Percentiles rank a stretch among this genome's conserved stretches.
phyloP scores from a whole-genome alignment of 2,329 filamentous ascomycete species.

The Metarhizium guizhouense region DNA sequence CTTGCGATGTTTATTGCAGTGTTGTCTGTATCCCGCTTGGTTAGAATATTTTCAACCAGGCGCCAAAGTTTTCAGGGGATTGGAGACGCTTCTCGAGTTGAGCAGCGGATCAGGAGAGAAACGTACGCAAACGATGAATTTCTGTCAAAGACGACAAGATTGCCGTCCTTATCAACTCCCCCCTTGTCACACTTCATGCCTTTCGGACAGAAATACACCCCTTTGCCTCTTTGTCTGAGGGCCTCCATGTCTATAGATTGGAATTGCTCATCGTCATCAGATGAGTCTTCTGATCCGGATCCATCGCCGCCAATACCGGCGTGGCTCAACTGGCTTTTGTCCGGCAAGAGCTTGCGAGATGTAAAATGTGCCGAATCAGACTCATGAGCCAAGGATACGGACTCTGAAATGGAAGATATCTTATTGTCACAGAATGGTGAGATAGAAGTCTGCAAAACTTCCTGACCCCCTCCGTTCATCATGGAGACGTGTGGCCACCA shows the following conservation, averaged over 20 bases:
- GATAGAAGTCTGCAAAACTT: conserved; percentile 12
- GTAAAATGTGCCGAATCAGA: conserved; percentile 13
- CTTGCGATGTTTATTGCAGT: conserved; percentile 34
- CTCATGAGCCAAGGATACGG: conserved; percentile 10
- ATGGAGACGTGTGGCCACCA: conserved; percentile 16
- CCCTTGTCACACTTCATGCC: conserved; percentile 28
- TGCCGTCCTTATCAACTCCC: conserved; percentile 29
- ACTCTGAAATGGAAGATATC: conserved; percentile 9
- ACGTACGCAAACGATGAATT: conserved; percentile 32
- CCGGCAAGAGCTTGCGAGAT: conserved; percentile 15
- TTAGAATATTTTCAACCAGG: background rate
- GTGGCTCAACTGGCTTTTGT: conserved; percentile 9
- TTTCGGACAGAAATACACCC: conserved; percentile 27
- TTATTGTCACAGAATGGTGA: conserved; percentile 15
- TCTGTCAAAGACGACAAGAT: conserved; percentile 29
- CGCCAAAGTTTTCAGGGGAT: too few species aligned
- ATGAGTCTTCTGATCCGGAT: conserved; percentile 19
- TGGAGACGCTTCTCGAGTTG: background rate
- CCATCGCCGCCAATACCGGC: conserved; percentile 4
- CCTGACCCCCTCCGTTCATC: conserved; percentile 8
- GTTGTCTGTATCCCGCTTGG: conserved; percentile 22
- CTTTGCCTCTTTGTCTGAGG: conserved; percentile 30
- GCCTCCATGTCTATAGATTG: conserved; percentile 28
- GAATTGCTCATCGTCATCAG: conserved; percentile 27
- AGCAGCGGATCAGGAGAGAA: background rate